These are phyloP conservation scores for Termitomyces sp. DNA, from an alignment of 768 basidiomycete genomes.

Conservation along the genomic window DNA sequence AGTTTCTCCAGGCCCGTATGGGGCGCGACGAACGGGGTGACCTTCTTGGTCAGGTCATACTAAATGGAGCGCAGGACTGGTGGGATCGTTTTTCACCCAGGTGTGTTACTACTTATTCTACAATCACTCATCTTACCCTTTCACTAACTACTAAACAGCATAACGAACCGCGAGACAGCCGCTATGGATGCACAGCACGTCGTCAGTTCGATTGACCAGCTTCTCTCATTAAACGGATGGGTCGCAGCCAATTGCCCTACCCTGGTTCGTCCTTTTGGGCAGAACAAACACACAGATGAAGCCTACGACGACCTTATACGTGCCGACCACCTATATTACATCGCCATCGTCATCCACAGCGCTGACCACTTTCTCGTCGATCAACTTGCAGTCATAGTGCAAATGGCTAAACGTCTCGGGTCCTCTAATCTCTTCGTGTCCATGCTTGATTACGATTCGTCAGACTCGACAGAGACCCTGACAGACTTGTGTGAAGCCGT, in stretches of 20 bases:
- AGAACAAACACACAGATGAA: constrained; percentile 71
- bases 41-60: constrained; percentile 68
- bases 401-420: constrained; percentile 88
- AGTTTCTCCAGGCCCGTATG: constrained; percentile 83
- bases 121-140: background rate
- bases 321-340: constrained; percentile 84
- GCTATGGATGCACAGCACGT: constrained; percentile 91
- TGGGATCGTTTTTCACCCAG: constrained; percentile 94
- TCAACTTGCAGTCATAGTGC: constrained; percentile 96
- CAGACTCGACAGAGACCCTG: constrained; percentile 91
- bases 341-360: constrained; percentile 93
- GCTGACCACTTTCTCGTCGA: constrained; percentile 99
- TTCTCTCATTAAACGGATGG: constrained; percentile 97
- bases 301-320: constrained; percentile 85
- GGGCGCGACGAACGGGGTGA: constrained; percentile 84
- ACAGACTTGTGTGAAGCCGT: constrained; percentile 95
- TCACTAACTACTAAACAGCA: constrained; percentile 37
- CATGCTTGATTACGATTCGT: constrained; percentile 95
- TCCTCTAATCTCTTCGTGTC: constrained; percentile 91
- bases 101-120: constrained; percentile 37
- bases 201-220: constrained; percentile 82
- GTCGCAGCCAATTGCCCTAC: constrained; percentile 94
- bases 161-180: constrained; percentile 74
- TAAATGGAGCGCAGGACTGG: constrained; percentile 77
- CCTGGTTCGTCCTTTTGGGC: constrained; percentile 89